Percentiles rank a stretch among this genome's conserved stretches.
Evolutionary conservation across 2,329 filamentous ascomycete species (phyloP).

Genomic region (Microthyrium microscopicum): DNA sequence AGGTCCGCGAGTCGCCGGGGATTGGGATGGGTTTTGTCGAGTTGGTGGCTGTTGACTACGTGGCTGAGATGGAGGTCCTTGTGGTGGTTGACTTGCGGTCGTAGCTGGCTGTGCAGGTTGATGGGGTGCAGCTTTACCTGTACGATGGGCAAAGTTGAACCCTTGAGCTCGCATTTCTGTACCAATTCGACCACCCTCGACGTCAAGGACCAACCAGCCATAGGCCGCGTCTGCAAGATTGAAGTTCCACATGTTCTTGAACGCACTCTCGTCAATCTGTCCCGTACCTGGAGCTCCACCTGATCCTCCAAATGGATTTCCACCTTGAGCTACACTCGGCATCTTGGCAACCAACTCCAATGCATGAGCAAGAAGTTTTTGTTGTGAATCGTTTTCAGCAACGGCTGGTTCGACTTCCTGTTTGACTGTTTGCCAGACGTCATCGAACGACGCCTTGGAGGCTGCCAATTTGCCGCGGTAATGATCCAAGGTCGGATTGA

Average conservation of each 20-base stretch:
- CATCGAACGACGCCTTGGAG: conserved; percentile 95
- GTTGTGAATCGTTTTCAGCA: conserved; percentile 80
- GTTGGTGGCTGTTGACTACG: conserved; percentile 15
- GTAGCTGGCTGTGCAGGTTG: conserved; percentile 22
- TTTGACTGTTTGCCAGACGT: conserved; percentile 98
- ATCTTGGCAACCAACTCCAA: conserved; percentile 94
- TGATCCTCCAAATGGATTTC: conserved; percentile 89
- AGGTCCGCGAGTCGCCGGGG: conserved; percentile 18
- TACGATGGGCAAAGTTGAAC: conserved; percentile 96
- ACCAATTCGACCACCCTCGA: conserved; percentile 88
- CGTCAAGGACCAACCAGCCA: conserved; percentile 84
- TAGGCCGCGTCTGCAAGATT: conserved; percentile 95
- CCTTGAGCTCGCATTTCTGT: conserved; percentile 98
- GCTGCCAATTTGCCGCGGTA: conserved; percentile 96
- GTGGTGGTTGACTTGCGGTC: conserved; percentile 21
- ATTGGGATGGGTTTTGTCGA: conserved; percentile 15
- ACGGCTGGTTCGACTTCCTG: conserved; percentile 90
- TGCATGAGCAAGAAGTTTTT: conserved; percentile 79
- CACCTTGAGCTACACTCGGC: conserved; percentile 85
- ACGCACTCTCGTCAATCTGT: conserved; percentile 92
- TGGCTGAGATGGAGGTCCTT: conserved; percentile 19
- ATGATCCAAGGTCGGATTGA: conserved; percentile 94
- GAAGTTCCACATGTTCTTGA: conserved; percentile 99
- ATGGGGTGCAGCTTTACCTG: conserved; percentile 45
- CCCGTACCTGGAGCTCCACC: conserved; percentile 58